Conservation (phyloP, 2,329 filamentous ascomycete genomes). For the Colletotrichum sp. region DNA sequence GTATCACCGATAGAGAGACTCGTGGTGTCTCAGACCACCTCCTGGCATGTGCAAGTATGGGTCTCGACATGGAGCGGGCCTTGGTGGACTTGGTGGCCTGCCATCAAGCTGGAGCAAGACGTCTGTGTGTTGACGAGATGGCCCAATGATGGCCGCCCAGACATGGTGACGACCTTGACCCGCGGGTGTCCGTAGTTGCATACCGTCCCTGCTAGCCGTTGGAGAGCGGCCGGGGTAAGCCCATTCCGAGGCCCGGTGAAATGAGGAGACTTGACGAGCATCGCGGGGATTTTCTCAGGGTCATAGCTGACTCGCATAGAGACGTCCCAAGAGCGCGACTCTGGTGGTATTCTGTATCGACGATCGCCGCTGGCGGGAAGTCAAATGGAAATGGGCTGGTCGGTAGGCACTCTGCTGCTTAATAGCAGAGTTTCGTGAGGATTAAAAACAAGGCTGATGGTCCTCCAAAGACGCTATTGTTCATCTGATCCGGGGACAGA, state of each 20-base stretch:
- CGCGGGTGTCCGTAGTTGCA: neutral
- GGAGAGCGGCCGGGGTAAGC: neutral
- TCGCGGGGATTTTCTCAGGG: neutral
- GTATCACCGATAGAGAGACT: neutral
- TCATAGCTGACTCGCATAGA: constrained; percentile 3
- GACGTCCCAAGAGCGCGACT: neutral
- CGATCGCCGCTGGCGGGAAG: neutral
- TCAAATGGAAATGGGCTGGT: neutral
- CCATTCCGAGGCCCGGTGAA: neutral
- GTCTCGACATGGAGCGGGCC: neutral
- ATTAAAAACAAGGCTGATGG: neutral
- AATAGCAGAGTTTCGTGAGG: neutral
- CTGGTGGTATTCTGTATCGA: neutral
- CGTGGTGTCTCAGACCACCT: constrained; percentile 10
- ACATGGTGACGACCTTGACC: neutral
- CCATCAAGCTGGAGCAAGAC: neutral
- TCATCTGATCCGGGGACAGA: neutral
- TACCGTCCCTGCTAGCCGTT: neutral
- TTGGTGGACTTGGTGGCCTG: neutral
- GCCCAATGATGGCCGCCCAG: neutral
- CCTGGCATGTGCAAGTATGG: constrained; percentile 7
- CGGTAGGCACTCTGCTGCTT: neutral
- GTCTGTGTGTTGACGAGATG: neutral
- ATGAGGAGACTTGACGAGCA: neutral
- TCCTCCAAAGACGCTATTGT: neutral